Conservation (phyloP, 1,139 yeast genomes). For the Saccharomyces hybrid region DNA sequence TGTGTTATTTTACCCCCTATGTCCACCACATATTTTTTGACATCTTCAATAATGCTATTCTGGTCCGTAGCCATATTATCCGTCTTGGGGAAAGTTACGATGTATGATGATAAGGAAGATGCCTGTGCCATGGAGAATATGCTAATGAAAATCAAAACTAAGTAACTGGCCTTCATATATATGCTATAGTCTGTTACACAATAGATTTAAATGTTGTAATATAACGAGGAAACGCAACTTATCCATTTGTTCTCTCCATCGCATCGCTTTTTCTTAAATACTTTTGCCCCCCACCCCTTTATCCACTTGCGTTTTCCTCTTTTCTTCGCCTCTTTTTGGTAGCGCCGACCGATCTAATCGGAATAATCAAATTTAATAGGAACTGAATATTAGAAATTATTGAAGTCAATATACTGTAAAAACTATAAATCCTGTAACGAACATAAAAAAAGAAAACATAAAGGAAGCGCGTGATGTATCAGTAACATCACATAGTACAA, state of each 20-base stretch:
- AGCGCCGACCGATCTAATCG: neutral
- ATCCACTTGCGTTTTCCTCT: neutral
- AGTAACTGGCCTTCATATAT: neutral
- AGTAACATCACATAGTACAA: neutral
- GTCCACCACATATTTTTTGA: conserved; percentile 22
- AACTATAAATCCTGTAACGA: neutral
- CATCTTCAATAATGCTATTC: conserved; percentile 5
- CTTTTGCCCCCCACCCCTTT: neutral
- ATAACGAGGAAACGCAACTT: neutral
- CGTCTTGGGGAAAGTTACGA: neutral
- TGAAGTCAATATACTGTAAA: neutral
- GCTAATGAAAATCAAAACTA: neutral
- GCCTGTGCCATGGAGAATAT: neutral
- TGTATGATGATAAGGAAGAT: neutral
- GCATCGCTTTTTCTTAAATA: neutral
- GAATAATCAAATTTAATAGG: neutral
- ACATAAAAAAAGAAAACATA: neutral
- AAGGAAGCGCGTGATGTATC: neutral
- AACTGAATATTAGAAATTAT: neutral
- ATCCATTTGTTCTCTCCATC: neutral
- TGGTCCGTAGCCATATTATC: neutral
- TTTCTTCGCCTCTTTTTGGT: neutral
- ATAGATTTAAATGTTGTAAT: neutral
- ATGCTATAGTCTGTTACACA: neutral
- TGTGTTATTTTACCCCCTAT: conserved; percentile 36